These are phyloP conservation scores for Raddia guianensis DNA, from an alignment of 176 grass and related monocot genomes.

Conservation along the genomic window DNA sequence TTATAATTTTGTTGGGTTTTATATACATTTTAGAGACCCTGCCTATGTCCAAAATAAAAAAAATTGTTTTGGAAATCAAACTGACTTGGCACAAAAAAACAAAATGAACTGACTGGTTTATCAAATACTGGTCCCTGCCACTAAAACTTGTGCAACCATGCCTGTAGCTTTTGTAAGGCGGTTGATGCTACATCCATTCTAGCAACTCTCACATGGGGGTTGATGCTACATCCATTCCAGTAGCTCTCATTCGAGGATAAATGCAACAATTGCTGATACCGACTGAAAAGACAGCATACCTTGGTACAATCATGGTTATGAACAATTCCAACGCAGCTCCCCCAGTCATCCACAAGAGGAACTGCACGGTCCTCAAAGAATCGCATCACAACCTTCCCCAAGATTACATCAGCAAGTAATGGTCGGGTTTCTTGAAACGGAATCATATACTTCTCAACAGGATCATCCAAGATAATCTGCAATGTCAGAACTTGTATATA, in stretches of 20 bases:
- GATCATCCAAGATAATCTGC: conserved; percentile 84
- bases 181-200: neutral
- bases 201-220: conserved; percentile 13
- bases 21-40: too few relatives aligned
- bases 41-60: too few relatives aligned
- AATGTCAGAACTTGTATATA: conserved; percentile 22
- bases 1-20: too few relatives aligned
- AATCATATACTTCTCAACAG: conserved; percentile 90
- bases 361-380: conserved; percentile 68
- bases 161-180: conserved; percentile 19
- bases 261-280: conserved; percentile 12
- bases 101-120: conserved; percentile 8
- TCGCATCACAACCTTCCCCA: conserved; percentile 64
- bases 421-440: conserved; percentile 70
- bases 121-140: conserved; percentile 16
- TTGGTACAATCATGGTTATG: conserved; percentile 66
- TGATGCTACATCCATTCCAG: neutral
- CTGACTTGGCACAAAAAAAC: neutral
- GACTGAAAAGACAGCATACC: conserved; percentile 51
- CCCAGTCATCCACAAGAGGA: conserved; percentile 89
- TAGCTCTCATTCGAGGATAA: conserved; percentile 9
- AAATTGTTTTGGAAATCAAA: neutral
- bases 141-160: neutral
- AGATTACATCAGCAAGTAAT: conserved; percentile 57
- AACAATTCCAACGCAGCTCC: conserved; percentile 81